phyloP scores from a whole-genome alignment of 2,329 filamentous ascomycete genomes.

The Dichotomopilus funicola region DNA sequence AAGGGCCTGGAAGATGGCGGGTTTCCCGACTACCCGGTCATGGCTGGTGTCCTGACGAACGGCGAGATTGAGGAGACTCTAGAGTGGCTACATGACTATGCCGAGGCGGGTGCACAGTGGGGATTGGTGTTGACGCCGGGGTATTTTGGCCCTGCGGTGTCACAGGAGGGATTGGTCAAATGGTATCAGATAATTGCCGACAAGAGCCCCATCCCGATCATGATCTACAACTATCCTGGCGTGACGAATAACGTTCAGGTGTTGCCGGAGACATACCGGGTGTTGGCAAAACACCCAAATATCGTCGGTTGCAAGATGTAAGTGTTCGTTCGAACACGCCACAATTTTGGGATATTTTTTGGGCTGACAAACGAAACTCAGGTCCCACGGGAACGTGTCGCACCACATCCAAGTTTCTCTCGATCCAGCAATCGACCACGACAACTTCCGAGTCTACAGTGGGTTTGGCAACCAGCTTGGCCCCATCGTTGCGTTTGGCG shows the following conservation, averaged over 20 bases:
- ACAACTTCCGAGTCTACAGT: slow-evolving; percentile 56
- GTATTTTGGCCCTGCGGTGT: slow-evolving; percentile 55
- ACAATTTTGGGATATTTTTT: background rate
- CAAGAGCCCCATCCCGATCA: slow-evolving; percentile 50
- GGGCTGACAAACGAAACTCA: background rate
- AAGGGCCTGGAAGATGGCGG: slow-evolving; percentile 49
- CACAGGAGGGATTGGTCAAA: slow-evolving; percentile 51
- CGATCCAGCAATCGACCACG: slow-evolving; percentile 54
- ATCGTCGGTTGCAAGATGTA: slow-evolving; percentile 62
- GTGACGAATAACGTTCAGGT: slow-evolving; percentile 59
- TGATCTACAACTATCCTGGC: slow-evolving; percentile 58
- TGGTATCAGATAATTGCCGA: slow-evolving; percentile 59
- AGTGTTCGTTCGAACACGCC: background rate
- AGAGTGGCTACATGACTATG: slow-evolving; percentile 42
- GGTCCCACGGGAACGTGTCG: slow-evolving; percentile 58
- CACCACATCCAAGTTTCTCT: slow-evolving; percentile 57
- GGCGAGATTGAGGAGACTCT: slow-evolving; percentile 49
- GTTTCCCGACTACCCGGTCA: slow-evolving; percentile 52
- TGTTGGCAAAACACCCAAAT: slow-evolving; percentile 53
- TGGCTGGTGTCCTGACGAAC: slow-evolving; percentile 55
- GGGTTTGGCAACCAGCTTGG: slow-evolving; percentile 62
- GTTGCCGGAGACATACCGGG: slow-evolving; percentile 50
- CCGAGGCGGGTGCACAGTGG: slow-evolving; percentile 53
- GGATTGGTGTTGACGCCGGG: slow-evolving; percentile 58
- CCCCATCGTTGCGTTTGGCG: slow-evolving; percentile 56